A percentile compares a stretch with the other conserved stretches of the same genome.
phyloP scores from a whole-genome alignment of 2,329 filamentous ascomycete genomes.

The Sclerotinia sclerotiorum region DNA sequence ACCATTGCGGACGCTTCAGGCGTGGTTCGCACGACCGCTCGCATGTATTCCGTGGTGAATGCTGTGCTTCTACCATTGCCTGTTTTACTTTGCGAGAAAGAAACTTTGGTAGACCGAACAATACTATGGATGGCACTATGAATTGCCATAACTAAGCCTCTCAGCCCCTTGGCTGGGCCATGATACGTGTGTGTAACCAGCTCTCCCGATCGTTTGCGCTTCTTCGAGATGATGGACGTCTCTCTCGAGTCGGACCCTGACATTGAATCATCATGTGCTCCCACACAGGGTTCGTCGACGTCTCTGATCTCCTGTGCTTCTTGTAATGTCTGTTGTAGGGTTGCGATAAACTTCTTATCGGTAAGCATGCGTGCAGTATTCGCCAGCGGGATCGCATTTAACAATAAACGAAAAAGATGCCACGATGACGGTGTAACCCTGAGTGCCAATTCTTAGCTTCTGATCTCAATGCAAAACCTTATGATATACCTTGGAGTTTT shows the following conservation, averaged over 20 bases:
- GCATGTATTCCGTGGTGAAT: slow-evolving; percentile 40
- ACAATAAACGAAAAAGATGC: slow-evolving; percentile 60
- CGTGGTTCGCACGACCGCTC: slow-evolving; percentile 36
- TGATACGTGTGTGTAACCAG: slow-evolving; percentile 25
- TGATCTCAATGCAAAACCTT: not conserved
- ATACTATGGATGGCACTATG: slow-evolving; percentile 32
- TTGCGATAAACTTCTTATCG: slow-evolving; percentile 64
- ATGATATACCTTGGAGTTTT: slow-evolving; percentile 37
- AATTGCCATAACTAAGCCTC: slow-evolving; percentile 32
- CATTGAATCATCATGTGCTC: slow-evolving; percentile 9
- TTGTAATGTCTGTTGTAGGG: slow-evolving; percentile 65
- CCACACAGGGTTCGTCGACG: slow-evolving; percentile 33
- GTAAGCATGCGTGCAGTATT: slow-evolving; percentile 70
- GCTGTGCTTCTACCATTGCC: slow-evolving; percentile 25
- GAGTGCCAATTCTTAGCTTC: not conserved
- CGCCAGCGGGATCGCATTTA: slow-evolving; percentile 65
- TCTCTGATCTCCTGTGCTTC: slow-evolving; percentile 48
- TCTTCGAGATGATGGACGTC: slow-evolving; percentile 40
- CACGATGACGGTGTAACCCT: slow-evolving; percentile 46
- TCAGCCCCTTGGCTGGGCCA: slow-evolving; percentile 7
- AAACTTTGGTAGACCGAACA: slow-evolving; percentile 27
- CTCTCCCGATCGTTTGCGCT: slow-evolving; percentile 38
- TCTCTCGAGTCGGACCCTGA: slow-evolving; percentile 32
- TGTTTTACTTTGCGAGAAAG: not conserved
- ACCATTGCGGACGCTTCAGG: slow-evolving; percentile 37